Evolutionary conservation across 176 grass and related monocot genomes (phyloP), one percentile per base, ranked within the genome.

Genomic region (Urochloa ruziziensis): DNA sequence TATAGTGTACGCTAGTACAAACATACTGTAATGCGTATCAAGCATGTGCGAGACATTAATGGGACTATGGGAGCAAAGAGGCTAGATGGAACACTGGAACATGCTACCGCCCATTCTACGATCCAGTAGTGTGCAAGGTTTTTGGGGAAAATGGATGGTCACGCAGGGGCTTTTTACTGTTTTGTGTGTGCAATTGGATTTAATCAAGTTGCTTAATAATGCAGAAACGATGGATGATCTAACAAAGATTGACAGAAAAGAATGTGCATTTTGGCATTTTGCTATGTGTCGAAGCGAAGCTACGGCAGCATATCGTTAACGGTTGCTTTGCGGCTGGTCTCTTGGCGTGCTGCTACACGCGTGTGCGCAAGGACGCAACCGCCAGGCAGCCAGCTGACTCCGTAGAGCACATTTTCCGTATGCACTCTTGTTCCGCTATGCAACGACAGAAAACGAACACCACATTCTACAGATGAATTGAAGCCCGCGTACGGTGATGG

Each of bases 281-380:
- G n/a, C n/a, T 39, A 42, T 54, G 74, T 84, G 86, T 88, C 17
- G 21, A 88, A 80, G 76, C 70, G 39, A 89, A 68, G 82, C 69
- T 32, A 83, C 80, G 44, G 39, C 67, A 76, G 19, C 16, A 9
- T 0, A 75, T 24, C 28, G 4, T 61, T 16, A 27, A 62, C 11
- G 33, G 40, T 12, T 79, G 44, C 25, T 17, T 33, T 34, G 52
- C 42, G 62, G 79, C 33, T 40, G 48, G 44, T 46, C 43, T 46
- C 16, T 67, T 82, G 73, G 15, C 88, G 77, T 85, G 88, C 44
- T 28, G 76, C 71, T 39, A 23, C 57, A 89, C 78, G 77, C 43
- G 62, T 81, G 54, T n/a, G 52, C 14, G 61, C 82, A 59, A 60
- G 40, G 53, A 89, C 77, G 82, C 82, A 75, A 89, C 82, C 82